Base-by-base conservation (phyloP, 2,329 filamentous ascomycete species). In the Alternaria triticimaculans region DNA sequence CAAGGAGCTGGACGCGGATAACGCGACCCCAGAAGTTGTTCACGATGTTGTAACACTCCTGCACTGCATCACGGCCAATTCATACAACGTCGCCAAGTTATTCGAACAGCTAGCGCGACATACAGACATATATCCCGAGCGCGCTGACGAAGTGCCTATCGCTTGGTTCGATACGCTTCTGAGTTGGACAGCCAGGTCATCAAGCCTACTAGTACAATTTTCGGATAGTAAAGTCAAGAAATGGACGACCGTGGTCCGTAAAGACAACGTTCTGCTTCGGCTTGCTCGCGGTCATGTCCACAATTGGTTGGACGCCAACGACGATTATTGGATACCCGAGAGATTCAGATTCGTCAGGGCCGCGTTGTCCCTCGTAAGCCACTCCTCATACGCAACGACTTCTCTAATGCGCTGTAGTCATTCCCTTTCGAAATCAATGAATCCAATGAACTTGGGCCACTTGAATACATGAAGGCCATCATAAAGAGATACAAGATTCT, bases 1-100 rank as follows among this genome's bases (percentile, higher is more conserved):
- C 12, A 30, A 53, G 10, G 56, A 53, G 25, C 5, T 53, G 20
- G 46, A 56, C 56, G 71, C 46, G 28, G 60, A 20, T 43, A 67
- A n/a, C 41, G 64, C 23, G 55, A 72, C 14, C n/a, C 44, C 62
- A 3, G 56, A 44, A 2, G 23, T 4, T 11, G 10, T 51, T 11
- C 20, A 3, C 8, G 33, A 59, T 14, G 48, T 59, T 2, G 21
- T 44, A 2, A 45, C 23, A 14, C 43, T 51, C 9, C 15, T 58
- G 46, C 41, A 51, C 33, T 30, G 23, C 25, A 33, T 58, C 4
- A 58, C 55, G 9, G 45, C 23, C 33, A 58, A 58, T 8, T 18
- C 11, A 6, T 25, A 53, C 30, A 58, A 58, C 18, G 12, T 58
- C 25, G 56, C 56, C 9, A 51, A 33, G 11, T 10, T 58, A 7